Evolutionary conservation across 306 rosid genomes (phyloP).

Genomic region (Trifolium fragiferum): DNA sequence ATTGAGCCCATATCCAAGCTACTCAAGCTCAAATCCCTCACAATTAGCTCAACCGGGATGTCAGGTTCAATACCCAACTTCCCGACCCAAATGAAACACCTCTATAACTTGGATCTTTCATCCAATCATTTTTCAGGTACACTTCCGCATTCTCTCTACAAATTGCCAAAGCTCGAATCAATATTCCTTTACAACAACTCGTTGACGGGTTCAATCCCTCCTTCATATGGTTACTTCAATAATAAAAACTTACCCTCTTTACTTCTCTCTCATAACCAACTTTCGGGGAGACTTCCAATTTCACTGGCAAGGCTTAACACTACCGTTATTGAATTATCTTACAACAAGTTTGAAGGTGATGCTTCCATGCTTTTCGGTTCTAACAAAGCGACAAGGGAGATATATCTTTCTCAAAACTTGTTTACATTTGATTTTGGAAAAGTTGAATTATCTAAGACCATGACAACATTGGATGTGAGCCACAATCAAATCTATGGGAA

Average conservation of each 20-base stretch:
- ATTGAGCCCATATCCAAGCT: conserved; percentile 13
- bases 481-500: conserved; percentile 55
- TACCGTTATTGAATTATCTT: conserved; percentile 40
- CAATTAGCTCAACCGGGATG: background rate
- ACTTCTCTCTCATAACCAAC: conserved; percentile 56
- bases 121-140: background rate
- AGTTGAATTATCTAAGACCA: conserved; percentile 41
- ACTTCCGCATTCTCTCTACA: background rate
- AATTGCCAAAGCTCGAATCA: background rate
- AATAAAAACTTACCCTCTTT: conserved; percentile 5
- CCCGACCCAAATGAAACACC: background rate
- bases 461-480: conserved; percentile 47
- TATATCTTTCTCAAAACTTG: conserved; percentile 51
- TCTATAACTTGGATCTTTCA: conserved; percentile 3
- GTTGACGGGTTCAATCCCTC: conserved; percentile 53
- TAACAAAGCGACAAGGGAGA: conserved; percentile 29
- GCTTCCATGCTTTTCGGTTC: conserved; percentile 53
- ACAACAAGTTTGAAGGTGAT: conserved; percentile 62
- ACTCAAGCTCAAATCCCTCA: background rate
- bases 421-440: conserved; percentile 47
- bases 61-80: conserved; percentile 21
- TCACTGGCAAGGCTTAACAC: conserved; percentile 41
- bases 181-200: conserved; percentile 15
- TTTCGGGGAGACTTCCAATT: conserved; percentile 54
- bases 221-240: conserved; percentile 45